Evolutionary conservation across 257 asterid genomes (phyloP).

Genomic region (Ophiorrhiza pumila): DNA sequence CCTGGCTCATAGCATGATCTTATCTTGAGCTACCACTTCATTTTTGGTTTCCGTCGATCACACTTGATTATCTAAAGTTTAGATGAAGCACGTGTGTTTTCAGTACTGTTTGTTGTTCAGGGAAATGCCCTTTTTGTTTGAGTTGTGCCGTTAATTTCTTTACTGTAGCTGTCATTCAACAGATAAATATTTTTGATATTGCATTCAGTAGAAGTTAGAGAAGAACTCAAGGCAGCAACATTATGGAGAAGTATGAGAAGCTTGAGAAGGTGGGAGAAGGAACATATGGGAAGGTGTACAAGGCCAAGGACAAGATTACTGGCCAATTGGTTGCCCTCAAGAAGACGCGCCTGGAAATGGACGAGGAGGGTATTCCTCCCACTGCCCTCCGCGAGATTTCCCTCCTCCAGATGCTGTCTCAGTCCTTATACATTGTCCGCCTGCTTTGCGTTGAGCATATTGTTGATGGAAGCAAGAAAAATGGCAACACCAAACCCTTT

Average conservation of each 20-base stretch:
- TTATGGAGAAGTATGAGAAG: conserved; percentile 76
- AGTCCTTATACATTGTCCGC: conserved; percentile 81
- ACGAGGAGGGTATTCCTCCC: conserved; percentile 94
- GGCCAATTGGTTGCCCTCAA: conserved; percentile 91
- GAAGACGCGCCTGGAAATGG: conserved; percentile 97
- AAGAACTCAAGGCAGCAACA: not conserved
- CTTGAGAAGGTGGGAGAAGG: conserved; percentile 98
- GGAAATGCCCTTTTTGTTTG: not conserved
- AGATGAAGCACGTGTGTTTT: not conserved
- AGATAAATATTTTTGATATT: not conserved
- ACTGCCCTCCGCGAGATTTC: conserved; percentile 93
- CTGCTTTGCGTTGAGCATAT: conserved; percentile 85
- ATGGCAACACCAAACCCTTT: conserved; percentile 74
- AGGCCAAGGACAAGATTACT: conserved; percentile 82
- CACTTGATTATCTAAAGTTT: not conserved
- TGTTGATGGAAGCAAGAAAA: conserved; percentile 48
- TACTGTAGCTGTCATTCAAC: not conserved
- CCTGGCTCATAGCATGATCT: too few species aligned
- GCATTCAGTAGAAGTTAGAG: not conserved
- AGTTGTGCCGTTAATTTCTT: not conserved
- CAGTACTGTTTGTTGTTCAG: too few species aligned
- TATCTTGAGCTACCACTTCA: not conserved
- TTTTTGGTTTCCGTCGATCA: not conserved
- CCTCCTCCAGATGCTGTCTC: conserved; percentile 96
- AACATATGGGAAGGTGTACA: conserved; percentile 95